phyloP scores from a whole-genome alignment of 768 basidiomycete genomes.

The Zangia roseola region DNA sequence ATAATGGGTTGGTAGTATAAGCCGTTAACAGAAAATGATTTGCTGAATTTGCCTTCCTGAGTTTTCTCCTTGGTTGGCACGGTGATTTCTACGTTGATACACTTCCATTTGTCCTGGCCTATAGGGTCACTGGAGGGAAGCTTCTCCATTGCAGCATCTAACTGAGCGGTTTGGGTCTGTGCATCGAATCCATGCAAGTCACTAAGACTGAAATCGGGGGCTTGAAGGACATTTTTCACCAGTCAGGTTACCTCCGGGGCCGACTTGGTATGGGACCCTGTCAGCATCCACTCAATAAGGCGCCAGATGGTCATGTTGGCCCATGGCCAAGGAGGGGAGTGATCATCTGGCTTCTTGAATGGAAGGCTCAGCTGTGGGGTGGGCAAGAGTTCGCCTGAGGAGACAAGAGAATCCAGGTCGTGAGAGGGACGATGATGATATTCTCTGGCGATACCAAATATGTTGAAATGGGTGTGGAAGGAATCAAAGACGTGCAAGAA shows the following conservation, averaged over 20 bases:
- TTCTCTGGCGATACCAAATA: background rate
- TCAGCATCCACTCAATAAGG: background rate
- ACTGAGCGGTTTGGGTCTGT: background rate
- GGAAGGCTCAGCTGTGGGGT: background rate
- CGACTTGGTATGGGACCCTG: background rate
- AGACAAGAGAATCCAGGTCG: background rate
- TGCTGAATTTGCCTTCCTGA: background rate
- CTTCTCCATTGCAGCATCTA: background rate
- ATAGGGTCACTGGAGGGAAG: background rate
- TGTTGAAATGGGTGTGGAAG: background rate
- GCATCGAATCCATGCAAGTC: background rate
- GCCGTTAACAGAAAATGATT: slow-evolving; percentile 26
- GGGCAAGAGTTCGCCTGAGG: background rate
- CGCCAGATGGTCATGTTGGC: background rate
- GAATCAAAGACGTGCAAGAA: background rate
- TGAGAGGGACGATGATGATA: slow-evolving; percentile 1
- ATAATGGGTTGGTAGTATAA: slow-evolving; percentile 24
- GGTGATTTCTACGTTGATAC: background rate
- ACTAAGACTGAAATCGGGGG: background rate
- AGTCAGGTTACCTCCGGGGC: background rate
- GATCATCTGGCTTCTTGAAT: background rate
- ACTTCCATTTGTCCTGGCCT: background rate
- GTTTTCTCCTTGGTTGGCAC: slow-evolving; percentile 2
- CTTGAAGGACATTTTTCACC: background rate
- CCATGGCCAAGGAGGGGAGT: background rate